These are phyloP conservation scores for Coniochaeta prunicola DNA, from an alignment of 2,329 filamentous ascomycete species.

Conservation along the genomic window DNA sequence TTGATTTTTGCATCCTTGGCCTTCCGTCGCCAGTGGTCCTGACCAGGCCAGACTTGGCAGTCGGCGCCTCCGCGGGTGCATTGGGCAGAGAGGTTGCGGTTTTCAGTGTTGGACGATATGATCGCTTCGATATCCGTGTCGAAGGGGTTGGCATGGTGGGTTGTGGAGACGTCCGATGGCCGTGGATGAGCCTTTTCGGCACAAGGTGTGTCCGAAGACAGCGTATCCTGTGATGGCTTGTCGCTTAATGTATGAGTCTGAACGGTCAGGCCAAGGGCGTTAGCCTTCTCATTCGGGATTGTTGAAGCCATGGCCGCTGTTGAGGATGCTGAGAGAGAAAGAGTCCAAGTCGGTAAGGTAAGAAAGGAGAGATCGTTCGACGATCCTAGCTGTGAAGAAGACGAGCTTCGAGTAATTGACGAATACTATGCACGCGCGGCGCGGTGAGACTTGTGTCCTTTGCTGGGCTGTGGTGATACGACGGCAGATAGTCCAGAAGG, in stretches of 20 bases:
- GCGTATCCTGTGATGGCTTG: constrained; percentile 17
- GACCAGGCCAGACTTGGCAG: constrained; percentile 52
- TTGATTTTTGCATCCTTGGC: constrained; percentile 48
- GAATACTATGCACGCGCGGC: background rate
- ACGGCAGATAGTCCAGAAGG: background rate
- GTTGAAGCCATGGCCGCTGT: constrained; percentile 12
- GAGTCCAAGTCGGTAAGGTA: background rate
- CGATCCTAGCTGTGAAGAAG: too few relatives aligned
- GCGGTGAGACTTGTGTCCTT: background rate
- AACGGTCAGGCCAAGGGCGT: constrained; percentile 13
- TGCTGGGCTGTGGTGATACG: background rate
- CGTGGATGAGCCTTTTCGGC: constrained; percentile 14
- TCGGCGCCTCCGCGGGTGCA: constrained; percentile 34
- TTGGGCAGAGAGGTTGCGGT: constrained; percentile 23
- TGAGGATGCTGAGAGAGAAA: background rate
- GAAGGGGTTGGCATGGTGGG: constrained; percentile 41
- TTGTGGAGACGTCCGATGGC: constrained; percentile 29
- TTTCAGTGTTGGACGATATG: constrained; percentile 27
- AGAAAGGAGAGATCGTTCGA: too few relatives aligned
- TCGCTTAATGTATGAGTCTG: constrained; percentile 11
- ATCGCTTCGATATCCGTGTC: constrained; percentile 52
- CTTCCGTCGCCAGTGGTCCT: constrained; percentile 53
- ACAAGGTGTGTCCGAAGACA: constrained; percentile 12
- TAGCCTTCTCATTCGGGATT: constrained; percentile 5
- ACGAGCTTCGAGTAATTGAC: background rate